Conservation (phyloP, 2,329 filamentous ascomycete species). For the Colletotrichum aenigma region DNA sequence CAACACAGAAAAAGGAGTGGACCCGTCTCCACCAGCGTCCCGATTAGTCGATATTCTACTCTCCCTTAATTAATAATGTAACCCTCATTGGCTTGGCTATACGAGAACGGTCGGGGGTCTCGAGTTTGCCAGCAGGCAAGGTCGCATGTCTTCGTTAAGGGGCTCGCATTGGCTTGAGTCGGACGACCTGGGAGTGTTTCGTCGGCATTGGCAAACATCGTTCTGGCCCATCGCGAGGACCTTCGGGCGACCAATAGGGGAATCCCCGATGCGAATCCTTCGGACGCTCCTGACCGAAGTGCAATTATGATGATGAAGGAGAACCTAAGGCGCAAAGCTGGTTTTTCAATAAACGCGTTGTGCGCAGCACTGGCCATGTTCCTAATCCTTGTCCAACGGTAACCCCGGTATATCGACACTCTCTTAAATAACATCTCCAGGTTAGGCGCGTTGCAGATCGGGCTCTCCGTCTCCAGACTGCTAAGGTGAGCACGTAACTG, state of each 20-base stretch:
- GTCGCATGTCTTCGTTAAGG: background rate
- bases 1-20: background rate
- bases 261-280: background rate
- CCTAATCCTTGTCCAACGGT: background rate
- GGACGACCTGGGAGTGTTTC: background rate
- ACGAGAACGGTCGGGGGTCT: background rate
- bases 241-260: background rate
- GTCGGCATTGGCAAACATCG: background rate
- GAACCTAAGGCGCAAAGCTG: background rate
- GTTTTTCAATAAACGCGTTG: too few relatives aligned
- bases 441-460: background rate
- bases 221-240: background rate
- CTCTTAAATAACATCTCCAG: background rate
- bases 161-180: background rate
- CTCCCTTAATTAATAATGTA: background rate
- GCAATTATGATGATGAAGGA: too few relatives aligned
- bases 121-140: background rate
- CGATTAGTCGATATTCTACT: background rate
- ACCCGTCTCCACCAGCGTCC: accelerated
- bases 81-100: background rate
- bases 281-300: too few relatives aligned
- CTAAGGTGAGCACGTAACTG: background rate
- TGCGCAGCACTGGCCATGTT: background rate
- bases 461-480: background rate
- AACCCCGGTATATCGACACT: background rate